These are phyloP conservation scores for Plasmodium knowlesi DNA, from an alignment of 169 alveolate species.

Conservation along the genomic window DNA sequence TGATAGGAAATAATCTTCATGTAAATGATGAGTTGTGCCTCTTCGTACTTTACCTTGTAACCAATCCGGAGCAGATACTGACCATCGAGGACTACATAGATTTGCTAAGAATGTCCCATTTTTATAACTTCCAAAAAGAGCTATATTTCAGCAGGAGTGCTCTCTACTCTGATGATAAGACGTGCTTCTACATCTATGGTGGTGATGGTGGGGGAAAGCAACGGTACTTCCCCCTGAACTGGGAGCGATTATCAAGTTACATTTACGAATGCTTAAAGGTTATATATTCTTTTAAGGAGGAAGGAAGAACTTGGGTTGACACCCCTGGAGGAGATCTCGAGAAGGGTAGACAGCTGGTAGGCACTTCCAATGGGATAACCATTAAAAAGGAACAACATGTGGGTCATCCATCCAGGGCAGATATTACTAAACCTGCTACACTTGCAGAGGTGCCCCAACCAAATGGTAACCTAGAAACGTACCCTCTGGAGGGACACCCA, in stretches of 20 bases:
- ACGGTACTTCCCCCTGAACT: conserved; percentile 6
- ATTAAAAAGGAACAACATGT: background rate
- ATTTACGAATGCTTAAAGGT: conserved; percentile 22
- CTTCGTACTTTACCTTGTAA: conserved; percentile 19
- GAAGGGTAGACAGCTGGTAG: background rate
- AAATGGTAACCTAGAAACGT: background rate
- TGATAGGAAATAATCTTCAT: conserved; percentile 34
- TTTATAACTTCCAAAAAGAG: conserved; percentile 26
- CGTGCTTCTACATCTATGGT: background rate
- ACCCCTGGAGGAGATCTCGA: background rate
- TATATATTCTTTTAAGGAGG: conserved; percentile 7
- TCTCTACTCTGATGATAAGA: conserved; percentile 4
- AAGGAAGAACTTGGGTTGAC: background rate
- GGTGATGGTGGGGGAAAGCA: background rate
- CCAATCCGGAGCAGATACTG: background rate
- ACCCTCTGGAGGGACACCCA: background rate
- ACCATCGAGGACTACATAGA: conserved; percentile 14
- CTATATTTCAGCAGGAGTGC: background rate
- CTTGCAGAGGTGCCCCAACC: background rate
- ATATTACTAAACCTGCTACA: background rate
- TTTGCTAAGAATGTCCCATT: conserved; percentile 20
- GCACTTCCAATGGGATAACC: background rate
- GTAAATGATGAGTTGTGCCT: conserved; percentile 44
- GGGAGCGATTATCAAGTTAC: background rate
- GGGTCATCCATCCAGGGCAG: background rate